A percentile compares a stretch with the other conserved stretches of the same genome.
These are phyloP conservation scores for Diutina scorzettiae DNA, from an alignment of 1,139 yeast species.

Conservation along the genomic window DNA sequence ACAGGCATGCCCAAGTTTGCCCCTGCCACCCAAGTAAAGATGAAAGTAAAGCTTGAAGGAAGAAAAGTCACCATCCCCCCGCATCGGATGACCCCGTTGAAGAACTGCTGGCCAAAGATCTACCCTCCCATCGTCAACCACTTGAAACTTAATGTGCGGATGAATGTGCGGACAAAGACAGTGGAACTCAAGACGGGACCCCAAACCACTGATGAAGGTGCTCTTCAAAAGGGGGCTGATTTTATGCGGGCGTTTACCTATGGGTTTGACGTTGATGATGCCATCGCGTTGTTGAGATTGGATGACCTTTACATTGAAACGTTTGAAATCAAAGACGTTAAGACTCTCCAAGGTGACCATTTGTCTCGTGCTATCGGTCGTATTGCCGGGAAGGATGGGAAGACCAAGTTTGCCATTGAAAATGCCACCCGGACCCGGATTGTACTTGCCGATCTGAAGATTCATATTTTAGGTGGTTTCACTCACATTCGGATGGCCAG, in stretches of 20 bases:
- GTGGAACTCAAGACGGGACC: constrained; percentile 78
- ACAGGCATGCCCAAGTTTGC: constrained; percentile 84
- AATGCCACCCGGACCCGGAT: constrained; percentile 97
- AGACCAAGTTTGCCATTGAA: constrained; percentile 95
- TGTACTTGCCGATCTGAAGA: constrained; percentile 91
- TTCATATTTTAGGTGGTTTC: constrained; percentile 94
- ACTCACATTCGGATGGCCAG: constrained; percentile 96
- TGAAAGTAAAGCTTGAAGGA: constrained; percentile 67
- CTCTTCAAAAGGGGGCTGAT: constrained; percentile 95
- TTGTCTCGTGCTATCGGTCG: constrained; percentile 97
- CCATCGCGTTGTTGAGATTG: constrained; percentile 83
- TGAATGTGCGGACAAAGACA: constrained; percentile 77
- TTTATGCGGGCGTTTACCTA: constrained; percentile 88
- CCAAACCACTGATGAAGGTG: constrained; percentile 80
- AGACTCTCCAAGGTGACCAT: constrained; percentile 91
- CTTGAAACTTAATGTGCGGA: constrained; percentile 85
- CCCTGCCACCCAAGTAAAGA: constrained; percentile 55
- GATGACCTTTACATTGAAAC: constrained; percentile 96
- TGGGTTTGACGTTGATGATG: constrained; percentile 95
- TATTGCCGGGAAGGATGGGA: constrained; percentile 98
- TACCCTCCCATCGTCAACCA: constrained; percentile 95
- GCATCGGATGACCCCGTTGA: constrained; percentile 89
- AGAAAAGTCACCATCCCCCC: constrained; percentile 93
- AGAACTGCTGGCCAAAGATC: constrained; percentile 81
- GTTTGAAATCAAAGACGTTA: constrained; percentile 92